A percentile compares a stretch with the other conserved stretches of the same genome.
Conservation (phyloP, 305 asterid species). For the Caryopteris hybrid region DNA sequence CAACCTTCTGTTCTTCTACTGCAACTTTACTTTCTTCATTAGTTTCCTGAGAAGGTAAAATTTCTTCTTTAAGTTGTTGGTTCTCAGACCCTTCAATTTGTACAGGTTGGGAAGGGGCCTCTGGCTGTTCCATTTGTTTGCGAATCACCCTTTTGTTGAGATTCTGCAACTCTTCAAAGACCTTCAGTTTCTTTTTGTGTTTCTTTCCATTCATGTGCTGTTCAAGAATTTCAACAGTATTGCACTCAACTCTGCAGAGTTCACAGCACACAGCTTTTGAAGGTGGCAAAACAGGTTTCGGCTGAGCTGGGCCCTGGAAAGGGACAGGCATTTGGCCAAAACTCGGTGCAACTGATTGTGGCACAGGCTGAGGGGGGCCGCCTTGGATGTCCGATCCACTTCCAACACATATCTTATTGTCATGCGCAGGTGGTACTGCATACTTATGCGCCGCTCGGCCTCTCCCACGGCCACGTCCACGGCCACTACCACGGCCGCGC, state of each 20-base stretch:
- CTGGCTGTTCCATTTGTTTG: constrained; percentile 27
- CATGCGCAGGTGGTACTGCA: constrained; percentile 20
- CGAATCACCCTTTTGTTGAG: constrained; percentile 25
- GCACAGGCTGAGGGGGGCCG: constrained; percentile 22
- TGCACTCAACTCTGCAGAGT: constrained; percentile 62
- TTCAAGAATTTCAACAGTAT: constrained; percentile 48
- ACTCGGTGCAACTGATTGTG: constrained; percentile 22
- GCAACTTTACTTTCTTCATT: constrained; percentile 26
- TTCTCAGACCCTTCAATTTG: constrained; percentile 15
- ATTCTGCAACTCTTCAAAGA: constrained; percentile 37
- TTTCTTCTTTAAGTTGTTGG: constrained; percentile 21
- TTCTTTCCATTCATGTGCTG: constrained; percentile 55
- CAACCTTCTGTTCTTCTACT: constrained; percentile 27
- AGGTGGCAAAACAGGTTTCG: constrained; percentile 28
- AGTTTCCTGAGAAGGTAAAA: constrained; percentile 25
- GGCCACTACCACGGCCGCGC: constrained; percentile 8
- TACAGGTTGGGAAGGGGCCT: constrained; percentile 28
- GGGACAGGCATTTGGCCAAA: constrained; percentile 16
- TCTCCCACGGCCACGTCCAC: background rate
- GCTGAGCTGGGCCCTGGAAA: constrained; percentile 23
- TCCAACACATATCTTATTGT: constrained; percentile 14
- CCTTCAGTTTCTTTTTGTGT: constrained; percentile 52
- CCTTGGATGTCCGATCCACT: constrained; percentile 25
- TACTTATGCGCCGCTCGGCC: constrained; percentile 18
- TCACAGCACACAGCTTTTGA: constrained; percentile 44